These are phyloP conservation scores for Plasmodium cynomolgi DNA, from an alignment of 169 alveolate species.

Conservation along the genomic window DNA sequence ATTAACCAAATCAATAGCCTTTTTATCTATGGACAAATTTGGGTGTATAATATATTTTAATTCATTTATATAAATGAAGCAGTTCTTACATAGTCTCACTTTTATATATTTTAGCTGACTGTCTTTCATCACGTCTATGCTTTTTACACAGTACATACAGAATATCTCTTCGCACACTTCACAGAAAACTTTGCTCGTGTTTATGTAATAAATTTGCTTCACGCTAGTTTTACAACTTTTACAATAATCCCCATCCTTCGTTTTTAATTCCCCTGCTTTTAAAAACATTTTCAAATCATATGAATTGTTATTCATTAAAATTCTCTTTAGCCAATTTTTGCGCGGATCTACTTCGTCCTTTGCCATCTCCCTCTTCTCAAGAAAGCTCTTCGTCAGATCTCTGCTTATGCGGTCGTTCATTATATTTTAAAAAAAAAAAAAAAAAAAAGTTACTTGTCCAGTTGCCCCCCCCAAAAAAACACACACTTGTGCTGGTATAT, in stretches of 20 bases:
- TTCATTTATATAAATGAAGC: slow-evolving; percentile 70
- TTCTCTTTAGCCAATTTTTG: slow-evolving; percentile 66
- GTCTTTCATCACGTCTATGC: slow-evolving; percentile 65
- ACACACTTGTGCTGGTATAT: neutral
- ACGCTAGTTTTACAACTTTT: slow-evolving; percentile 25
- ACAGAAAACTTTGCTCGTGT: slow-evolving; percentile 39
- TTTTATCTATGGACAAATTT: slow-evolving; percentile 48
- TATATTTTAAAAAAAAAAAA: neutral
- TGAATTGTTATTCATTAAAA: slow-evolving; percentile 46
- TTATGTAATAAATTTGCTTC: slow-evolving; percentile 14
- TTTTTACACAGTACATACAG: slow-evolving; percentile 38
- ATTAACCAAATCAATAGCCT: slow-evolving; percentile 56
- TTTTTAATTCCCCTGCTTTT: slow-evolving; percentile 41
- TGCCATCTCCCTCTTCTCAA: slow-evolving; percentile 57
- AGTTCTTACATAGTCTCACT: slow-evolving; percentile 49
- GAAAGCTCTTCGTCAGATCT: slow-evolving; percentile 21
- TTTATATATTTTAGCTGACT: slow-evolving; percentile 53
- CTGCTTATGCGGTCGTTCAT: slow-evolving; percentile 43
- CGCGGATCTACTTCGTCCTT: slow-evolving; percentile 67
- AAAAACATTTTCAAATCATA: slow-evolving; percentile 48
- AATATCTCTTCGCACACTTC: slow-evolving; percentile 59
- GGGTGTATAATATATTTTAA: slow-evolving; percentile 64
- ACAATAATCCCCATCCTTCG: slow-evolving; percentile 46
- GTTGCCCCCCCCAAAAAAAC: neutral
- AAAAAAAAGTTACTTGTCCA: neutral